Base-by-base conservation (phyloP, 768 basidiomycete species). In the Agaricus bisporus region DNA sequence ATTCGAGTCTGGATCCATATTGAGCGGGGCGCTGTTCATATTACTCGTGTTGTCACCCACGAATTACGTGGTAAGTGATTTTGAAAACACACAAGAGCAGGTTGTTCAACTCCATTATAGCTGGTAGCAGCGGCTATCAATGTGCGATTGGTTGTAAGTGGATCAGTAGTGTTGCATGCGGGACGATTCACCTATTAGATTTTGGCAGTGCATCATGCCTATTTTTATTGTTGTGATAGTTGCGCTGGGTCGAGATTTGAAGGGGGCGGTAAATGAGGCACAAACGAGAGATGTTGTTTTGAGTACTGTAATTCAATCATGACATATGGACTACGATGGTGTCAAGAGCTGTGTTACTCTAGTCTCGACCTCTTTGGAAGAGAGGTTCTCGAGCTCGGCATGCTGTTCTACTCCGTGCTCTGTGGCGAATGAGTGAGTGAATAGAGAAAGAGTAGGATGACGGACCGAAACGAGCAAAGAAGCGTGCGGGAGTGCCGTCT, bases 381-480 rank as follows among this genome's bases (percentile, higher is more conserved):
- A 81, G 17, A 93, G 78, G 59, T 85, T 79, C 62, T 93, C 91
- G 46, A 93, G 70, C 64, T 88, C 86, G 51, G 88, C 81, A 66
- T 91, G 85, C 65, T 77, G 85, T 72, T 93, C 91, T 18, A 85
- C 77, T 44, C 91, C 91, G 49, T 78, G 80, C 68, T 91, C 91
- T 93, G 22, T 20, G 38, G 41, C 12, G 50, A 46, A 58, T 55
- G 43, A 50, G 32, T 9, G 61, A 42, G 56, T 59, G 39, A 51
- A 28, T 28, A 20, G 44, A 18, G 35, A 49, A 44, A 51, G 35
- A 49, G 29, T 1, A n/a, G 52, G 56, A 45, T 42, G 49, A 68
- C 88, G 67, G 70, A 93, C 91, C 90, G 64, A 89, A 93, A 63
- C 91, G 76, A 49, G 87, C 90, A 77, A 91, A 93, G 44, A 80